Evolutionary conservation across 2,329 filamentous ascomycete species (phyloP), one percentile per base, ranked within the genome.

Genomic region (Cordyceps fumosorosea): DNA sequence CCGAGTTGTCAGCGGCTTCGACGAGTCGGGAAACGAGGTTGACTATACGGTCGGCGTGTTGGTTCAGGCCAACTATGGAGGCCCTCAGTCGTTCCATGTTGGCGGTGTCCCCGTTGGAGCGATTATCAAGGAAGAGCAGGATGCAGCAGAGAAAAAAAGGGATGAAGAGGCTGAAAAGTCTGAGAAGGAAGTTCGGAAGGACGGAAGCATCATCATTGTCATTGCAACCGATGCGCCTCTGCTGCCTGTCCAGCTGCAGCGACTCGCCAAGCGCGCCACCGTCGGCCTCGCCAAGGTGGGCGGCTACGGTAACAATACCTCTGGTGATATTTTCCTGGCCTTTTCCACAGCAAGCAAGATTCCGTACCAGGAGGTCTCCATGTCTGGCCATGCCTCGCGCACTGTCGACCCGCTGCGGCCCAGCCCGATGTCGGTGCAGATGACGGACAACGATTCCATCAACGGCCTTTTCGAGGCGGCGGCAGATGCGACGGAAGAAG

Each of bases 281-380:
- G 80, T 88, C 1, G 86, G 87, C 0, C 70, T 89, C 0, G 76
- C 81, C 5, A 78, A 81, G 62, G 84, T 87, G 0, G 86, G 86
- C 2, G 84, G 85, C 2, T 83, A 83, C 63, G 86, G 84, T 0
- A 77, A 79, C 50, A 88, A 88, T 65, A 78, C 78, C 12, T 88
- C 84, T 0, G 87, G 86, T 0, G 86, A 89, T 64, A 83, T 89
- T 63, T 88, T 89, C 69, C 75, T 89, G 2, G 86, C 86, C 4
- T 84, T 89, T 63, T 88, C 84, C 8, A 89, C 86, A 0, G 85
- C 77, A 6, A 84, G 81, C 63, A 74, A 77, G 50, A 73, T 85
- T 3, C 69, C 71, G 0, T 62, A 67, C 44, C 78, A 81, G 66
- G 65, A 69, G 7, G 45, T 71, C 1, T 61, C 64, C 53, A 64